Base-by-base conservation (phyloP, 257 asterid genomes). In the Lavandula angustifolia region DNA sequence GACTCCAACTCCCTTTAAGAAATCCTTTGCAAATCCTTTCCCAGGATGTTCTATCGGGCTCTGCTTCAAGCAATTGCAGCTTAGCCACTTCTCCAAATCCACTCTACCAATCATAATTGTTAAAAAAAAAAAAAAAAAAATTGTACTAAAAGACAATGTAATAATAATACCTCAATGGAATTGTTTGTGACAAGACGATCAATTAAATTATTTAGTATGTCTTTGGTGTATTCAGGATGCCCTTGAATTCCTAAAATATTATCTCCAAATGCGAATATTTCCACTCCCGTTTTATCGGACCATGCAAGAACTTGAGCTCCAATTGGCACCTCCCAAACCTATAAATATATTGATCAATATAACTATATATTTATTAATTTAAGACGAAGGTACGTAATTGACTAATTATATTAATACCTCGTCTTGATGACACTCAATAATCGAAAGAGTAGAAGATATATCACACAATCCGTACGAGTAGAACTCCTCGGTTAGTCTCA, bases 221-320 rank as follows among this genome's bases (percentile, higher is more conserved):
- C 95, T 59, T 84, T 81, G 2, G 91, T 76, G 74, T 88, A 91
- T 67, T 88, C 96, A 0, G 95, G 98, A 70, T 91, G 98, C 0
- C 98, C 96, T 43, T 88, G 95, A 44, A 86, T 82, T 3, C 95
- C 96, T 48, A 91, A 49, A 4, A 86, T 62, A 49, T 76, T 34
- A 33, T 79, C 82, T 13, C 87, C 95, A 64, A 66, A 73, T 35
- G 70, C 52, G 61, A 87, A 86, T 87, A 86, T 86, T 48, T 91
- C 98, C 9, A 88, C 91, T 10, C 79, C 72, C 0, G 96, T 91
- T 58, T 82, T 82, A 1, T 82, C 84, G 1, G 98, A 91, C 57
- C 51, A 64, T 44, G 86, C 94, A 16, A 91, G 61, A 7, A 88
- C 72, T 64, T 82, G 74, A 2, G 83, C 98, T 33, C 87, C 88